Evolutionary conservation across 495 filamentous ascomycete species (phyloP), one percentile per base, ranked within the genome.

Genomic region (Penicillium egyptiacum): DNA sequence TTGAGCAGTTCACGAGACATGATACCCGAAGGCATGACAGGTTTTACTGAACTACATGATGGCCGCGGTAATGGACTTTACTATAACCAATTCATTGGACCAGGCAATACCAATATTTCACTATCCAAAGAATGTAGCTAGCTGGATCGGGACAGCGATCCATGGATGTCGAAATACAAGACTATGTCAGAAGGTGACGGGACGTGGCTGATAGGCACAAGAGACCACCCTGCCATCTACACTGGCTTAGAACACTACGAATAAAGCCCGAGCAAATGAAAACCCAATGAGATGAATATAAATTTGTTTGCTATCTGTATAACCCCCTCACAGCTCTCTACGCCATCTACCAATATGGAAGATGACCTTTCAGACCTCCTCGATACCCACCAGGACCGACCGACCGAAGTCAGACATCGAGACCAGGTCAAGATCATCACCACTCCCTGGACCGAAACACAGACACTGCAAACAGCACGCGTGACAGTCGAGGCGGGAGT

Each of bases 401-500:
- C 80, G 83, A 79, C 83, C 83, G 83, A 86, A 86, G 78, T 79
- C 81, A 74, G 78, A 78, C 71, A 57, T 70, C 75, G 70, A 73
- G 66, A 80, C 75, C 77, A 82, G 81, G 81, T 80, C 64, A 83
- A 88, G 85, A 87, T 88, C 78, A 89, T 89, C 86, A 83, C 86
- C 73, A 83, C 84, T 75, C 79, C 83, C 75, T 84, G 75, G 67
- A 79, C 78, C 57, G 73, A 61, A 53, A 64, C 60, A 45, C 61
- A 63, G 61, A 64, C 59, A 61, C 62, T 64, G 53, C 46, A 53
- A 65, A 56, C 57, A 67, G 56, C 56, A 69, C 62, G 65, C 63
- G 66, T 59, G 56, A 56, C 59, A 62, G 73, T 79, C 79, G 71
- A 75, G 73, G 72, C 81, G 81, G 81, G 73, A 81, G 77, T 80